phyloP scores from a whole-genome alignment of 202 grass and related monocot species.

The Zizania palustris region DNA sequence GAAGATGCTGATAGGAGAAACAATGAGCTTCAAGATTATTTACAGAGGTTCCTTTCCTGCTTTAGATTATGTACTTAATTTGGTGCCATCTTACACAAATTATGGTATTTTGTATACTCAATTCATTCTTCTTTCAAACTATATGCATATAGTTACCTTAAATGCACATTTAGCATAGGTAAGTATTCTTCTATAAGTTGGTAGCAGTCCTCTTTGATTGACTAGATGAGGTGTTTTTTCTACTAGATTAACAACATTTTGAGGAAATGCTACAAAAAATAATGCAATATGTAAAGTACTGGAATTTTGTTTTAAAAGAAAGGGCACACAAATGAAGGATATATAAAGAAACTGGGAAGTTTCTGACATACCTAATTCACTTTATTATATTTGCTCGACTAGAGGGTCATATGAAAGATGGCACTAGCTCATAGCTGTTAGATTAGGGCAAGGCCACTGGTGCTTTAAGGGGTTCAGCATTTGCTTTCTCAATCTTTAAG shows the following conservation, averaged over 20 bases:
- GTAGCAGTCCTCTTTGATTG: background rate
- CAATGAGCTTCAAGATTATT: conserved; percentile 64
- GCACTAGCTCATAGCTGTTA: conserved; percentile 21
- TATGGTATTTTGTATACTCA: conserved; percentile 9
- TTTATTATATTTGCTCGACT: conserved; percentile 22
- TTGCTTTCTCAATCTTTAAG: conserved; percentile 26
- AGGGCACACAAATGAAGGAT: conserved; percentile 25
- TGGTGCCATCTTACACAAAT: conserved; percentile 28
- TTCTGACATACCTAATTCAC: conserved; percentile 21
- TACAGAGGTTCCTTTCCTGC: conserved; percentile 64
- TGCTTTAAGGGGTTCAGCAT: background rate
- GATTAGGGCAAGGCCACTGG: background rate
- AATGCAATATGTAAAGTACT: conserved; percentile 15
- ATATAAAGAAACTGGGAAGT: conserved; percentile 8
- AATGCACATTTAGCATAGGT: conserved; percentile 19
- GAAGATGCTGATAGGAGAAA: conserved; percentile 58
- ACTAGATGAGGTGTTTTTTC: conserved; percentile 10
- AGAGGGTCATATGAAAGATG: conserved; percentile 31
- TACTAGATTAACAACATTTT: conserved; percentile 21
- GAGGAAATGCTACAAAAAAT: conserved; percentile 7
- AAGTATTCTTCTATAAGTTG: conserved; percentile 28
- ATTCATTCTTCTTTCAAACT: conserved; percentile 36
- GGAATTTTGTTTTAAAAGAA: conserved; percentile 18
- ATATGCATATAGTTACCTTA: conserved; percentile 1
- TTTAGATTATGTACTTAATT: conserved; percentile 32